phyloP scores from a whole-genome alignment of 352 stramenopile genomes.

The Phytophthora hybrid region DNA sequence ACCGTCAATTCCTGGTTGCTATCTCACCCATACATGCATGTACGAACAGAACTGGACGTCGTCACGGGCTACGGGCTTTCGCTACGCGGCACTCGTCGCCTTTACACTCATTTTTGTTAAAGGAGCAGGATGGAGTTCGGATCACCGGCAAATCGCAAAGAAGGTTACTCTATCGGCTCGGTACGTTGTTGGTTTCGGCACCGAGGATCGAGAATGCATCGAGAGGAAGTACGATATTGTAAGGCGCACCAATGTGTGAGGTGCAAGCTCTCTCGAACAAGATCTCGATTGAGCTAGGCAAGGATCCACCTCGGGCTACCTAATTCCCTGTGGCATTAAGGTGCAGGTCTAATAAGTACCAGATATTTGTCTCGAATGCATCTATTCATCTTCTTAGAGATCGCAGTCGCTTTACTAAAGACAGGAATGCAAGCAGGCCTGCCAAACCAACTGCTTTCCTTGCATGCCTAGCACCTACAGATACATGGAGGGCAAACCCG shows the following conservation, averaged over 20 bases:
- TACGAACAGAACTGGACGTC: constrained; percentile 8
- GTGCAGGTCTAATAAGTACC: no score
- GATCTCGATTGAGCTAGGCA: no score
- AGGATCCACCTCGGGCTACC: no score
- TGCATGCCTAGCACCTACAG: constrained; percentile 34
- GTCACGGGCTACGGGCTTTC: not conserved
- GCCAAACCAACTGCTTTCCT: constrained; percentile 22
- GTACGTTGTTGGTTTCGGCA: no score
- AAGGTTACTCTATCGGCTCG: not conserved
- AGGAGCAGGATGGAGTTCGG: not conserved
- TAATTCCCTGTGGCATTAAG: no score
- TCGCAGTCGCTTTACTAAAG: constrained; percentile 15
- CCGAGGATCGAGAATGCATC: no score
- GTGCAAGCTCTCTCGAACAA: no score
- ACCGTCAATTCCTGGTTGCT: constrained; percentile 16
- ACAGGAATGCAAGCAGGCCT: constrained; percentile 11
- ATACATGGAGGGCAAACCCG: constrained; percentile 18
- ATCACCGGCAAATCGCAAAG: not conserved
- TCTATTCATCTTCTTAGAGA: constrained; percentile 15
- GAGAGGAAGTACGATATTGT: no score
- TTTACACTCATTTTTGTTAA: not conserved
- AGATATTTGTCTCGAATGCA: not conserved
- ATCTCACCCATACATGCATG: not conserved
- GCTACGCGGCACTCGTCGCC: not conserved
- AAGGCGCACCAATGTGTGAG: no score